Evolutionary conservation across 2,329 filamentous ascomycete genomes (phyloP).

Genomic region (Exutisphaerella laricina): DNA sequence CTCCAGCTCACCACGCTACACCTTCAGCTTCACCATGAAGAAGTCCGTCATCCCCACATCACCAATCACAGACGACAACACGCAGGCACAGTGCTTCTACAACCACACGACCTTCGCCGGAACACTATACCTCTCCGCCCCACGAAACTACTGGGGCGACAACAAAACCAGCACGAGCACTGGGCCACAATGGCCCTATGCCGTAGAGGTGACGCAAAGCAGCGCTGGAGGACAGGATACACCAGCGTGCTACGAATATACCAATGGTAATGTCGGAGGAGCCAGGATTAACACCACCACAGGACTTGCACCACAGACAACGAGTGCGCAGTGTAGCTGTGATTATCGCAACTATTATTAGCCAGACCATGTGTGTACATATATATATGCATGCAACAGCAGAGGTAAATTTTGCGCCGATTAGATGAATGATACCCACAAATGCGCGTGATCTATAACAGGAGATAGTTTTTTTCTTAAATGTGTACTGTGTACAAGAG

Average conservation of each 20-base stretch:
- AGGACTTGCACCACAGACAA: conserved; percentile 34
- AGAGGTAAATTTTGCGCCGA: no score
- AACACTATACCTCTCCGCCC: conserved; percentile 47
- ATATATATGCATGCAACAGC: neutral
- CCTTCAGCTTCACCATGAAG: conserved; percentile 51
- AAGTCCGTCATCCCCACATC: conserved; percentile 50
- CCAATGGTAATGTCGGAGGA: conserved; percentile 36
- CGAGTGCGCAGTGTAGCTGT: conserved; percentile 40
- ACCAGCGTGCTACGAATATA: conserved; percentile 50
- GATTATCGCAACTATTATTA: conserved; percentile 39
- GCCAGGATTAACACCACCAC: conserved; percentile 34
- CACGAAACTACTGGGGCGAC: conserved; percentile 16
- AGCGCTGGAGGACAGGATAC: conserved; percentile 45
- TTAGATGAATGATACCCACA: no score
- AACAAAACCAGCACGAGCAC: conserved; percentile 9
- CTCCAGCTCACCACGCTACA: conserved; percentile 48
- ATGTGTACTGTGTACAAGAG: no score
- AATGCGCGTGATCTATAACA: no score
- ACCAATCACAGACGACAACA: conserved; percentile 41
- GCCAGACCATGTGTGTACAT: neutral
- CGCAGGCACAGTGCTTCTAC: conserved; percentile 54
- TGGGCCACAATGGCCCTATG: conserved; percentile 50
- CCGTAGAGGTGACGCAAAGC: conserved; percentile 51
- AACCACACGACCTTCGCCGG: conserved; percentile 52
- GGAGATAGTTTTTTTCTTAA: no score